Percentiles rank a stretch among this genome's conserved stretches.
phyloP scores from a whole-genome alignment of 2,329 filamentous ascomycete genomes.

The Colletotrichum sp. region DNA sequence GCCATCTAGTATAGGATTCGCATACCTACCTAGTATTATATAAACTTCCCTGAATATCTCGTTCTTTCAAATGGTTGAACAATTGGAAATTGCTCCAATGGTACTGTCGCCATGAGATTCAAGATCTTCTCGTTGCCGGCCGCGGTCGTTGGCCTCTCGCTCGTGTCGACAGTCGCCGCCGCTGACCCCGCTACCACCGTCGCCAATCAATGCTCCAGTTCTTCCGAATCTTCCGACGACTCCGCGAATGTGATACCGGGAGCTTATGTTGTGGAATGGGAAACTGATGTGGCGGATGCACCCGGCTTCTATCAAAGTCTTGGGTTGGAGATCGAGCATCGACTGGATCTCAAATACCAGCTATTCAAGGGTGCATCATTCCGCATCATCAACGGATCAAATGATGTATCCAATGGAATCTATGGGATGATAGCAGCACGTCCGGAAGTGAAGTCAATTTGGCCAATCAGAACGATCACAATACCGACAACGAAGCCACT shows the following conservation, averaged over 20 bases:
- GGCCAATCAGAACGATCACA: conserved; percentile 28
- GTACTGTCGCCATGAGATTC: background rate
- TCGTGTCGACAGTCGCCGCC: background rate
- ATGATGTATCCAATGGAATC: conserved; percentile 1
- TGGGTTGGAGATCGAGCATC: conserved; percentile 17
- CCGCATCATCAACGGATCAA: conserved; percentile 23
- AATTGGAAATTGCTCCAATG: accelerated
- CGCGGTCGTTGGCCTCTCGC: background rate
- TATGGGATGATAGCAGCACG: conserved; percentile 24
- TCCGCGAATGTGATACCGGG: conserved; percentile 12
- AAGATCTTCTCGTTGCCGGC: background rate
- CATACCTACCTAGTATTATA: background rate
- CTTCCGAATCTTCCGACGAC: background rate
- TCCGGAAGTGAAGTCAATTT: conserved; percentile 30
- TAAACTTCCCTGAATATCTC: background rate
- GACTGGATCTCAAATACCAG: conserved; percentile 23
- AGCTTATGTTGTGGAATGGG: conserved; percentile 28
- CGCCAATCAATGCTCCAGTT: background rate
- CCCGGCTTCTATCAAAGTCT: conserved; percentile 20
- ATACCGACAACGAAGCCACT: conserved; percentile 19
- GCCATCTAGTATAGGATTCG: background rate
- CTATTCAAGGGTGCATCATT: conserved; percentile 29
- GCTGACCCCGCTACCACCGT: accelerated
- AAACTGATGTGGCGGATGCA: background rate
- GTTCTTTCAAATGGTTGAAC: accelerated